Conservation (phyloP, 2,329 filamentous ascomycete genomes). For the Ophiocordyceps australis region DNA sequence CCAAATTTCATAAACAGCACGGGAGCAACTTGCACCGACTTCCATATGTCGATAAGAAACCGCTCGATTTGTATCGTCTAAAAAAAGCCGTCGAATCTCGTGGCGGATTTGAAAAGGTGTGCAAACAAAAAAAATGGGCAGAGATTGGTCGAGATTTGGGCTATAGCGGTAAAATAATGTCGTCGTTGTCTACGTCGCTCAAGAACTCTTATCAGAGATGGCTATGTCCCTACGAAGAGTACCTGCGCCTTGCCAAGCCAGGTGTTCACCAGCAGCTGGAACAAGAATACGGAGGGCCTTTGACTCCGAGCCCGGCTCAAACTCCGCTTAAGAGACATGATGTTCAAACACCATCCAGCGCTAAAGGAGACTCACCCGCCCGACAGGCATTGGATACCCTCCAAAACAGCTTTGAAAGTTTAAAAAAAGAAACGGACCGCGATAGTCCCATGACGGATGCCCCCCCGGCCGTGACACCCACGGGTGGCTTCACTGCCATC, state of each 20-base stretch:
- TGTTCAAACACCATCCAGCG: slow-evolving; percentile 38
- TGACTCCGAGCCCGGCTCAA: slow-evolving; percentile 56
- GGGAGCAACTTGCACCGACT: slow-evolving; percentile 87
- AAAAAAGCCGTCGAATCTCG: slow-evolving; percentile 94
- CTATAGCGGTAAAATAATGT: slow-evolving; percentile 99
- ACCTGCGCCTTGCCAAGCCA: slow-evolving; percentile 75
- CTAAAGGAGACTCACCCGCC: slow-evolving; percentile 49
- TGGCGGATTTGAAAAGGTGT: slow-evolving; percentile 90
- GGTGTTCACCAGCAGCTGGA: slow-evolving; percentile 94
- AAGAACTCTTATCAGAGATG: slow-evolving; percentile 98
- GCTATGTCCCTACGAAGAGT: slow-evolving; percentile 94
- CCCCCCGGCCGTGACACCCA: slow-evolving; percentile 14
- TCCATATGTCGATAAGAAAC: slow-evolving; percentile 94
- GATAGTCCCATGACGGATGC: slow-evolving; percentile 30
- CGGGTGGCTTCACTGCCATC: slow-evolving; percentile 43
- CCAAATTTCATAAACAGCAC: slow-evolving; percentile 94
- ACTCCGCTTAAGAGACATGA: slow-evolving; percentile 52
- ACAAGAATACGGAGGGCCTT: slow-evolving; percentile 77
- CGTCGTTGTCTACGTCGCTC: slow-evolving; percentile 86
- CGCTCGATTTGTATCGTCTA: slow-evolving; percentile 82
- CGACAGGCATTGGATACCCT: slow-evolving; percentile 33
- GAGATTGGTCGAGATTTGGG: slow-evolving; percentile 93
- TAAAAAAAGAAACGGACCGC: slow-evolving; percentile 25
- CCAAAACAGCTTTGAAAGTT: slow-evolving; percentile 26
- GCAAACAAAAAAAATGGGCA: slow-evolving; percentile 97